phyloP scores from a whole-genome alignment of 257 asterid genomes.

The Osmanthus fragrans region DNA sequence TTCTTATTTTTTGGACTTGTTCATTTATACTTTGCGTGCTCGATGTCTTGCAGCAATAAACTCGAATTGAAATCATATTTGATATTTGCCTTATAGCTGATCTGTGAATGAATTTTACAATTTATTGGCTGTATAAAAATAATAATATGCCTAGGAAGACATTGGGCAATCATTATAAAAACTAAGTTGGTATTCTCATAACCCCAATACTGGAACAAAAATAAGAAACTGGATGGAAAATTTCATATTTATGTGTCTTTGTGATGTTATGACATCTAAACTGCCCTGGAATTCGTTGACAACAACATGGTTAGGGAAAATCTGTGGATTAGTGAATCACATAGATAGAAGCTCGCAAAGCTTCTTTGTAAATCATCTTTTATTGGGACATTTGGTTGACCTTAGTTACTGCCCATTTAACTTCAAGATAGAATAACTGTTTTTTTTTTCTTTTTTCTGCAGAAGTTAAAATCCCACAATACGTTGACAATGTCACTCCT shows the following conservation, averaged over 20 bases:
- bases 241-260: no score
- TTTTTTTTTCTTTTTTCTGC: constrained; percentile 22
- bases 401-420: neutral
- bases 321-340: neutral
- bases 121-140: neutral
- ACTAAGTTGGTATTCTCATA: no score
- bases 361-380: neutral
- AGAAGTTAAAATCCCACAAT: constrained; percentile 81
- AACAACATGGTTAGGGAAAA: neutral
- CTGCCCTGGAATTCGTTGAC: neutral
- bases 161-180: no score
- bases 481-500: constrained; percentile 85
- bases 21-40: neutral
- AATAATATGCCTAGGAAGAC: neutral
- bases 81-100: neutral
- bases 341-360: neutral
- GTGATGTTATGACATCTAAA: no score
- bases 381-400: neutral
- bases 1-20: neutral
- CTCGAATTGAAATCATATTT: neutral
- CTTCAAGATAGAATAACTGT: constrained; percentile 17
- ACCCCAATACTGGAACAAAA: no score
- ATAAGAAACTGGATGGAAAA: no score
- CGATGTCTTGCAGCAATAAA: neutral
- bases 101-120: neutral